Base-by-base conservation (phyloP, 2,329 filamentous ascomycete species). In the Penicillium vulpinum region DNA sequence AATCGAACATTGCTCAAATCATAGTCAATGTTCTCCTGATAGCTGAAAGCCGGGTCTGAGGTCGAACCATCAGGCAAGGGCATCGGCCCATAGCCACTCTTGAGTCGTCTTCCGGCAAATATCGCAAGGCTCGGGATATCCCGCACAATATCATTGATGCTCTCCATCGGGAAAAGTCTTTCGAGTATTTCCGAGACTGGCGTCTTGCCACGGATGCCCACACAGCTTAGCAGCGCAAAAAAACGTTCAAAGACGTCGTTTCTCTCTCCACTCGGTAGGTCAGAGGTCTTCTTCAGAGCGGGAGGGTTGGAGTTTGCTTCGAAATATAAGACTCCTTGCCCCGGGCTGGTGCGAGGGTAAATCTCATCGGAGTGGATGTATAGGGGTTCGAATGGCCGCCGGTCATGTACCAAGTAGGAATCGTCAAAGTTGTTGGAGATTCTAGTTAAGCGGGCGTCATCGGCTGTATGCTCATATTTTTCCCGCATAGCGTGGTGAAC, bases 361-460 rank as follows among this genome's bases (percentile, higher is more conserved):
- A 91, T 88, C 62, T 96, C 92, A 0, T 81, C 67, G 0, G 73
- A 50, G 5, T 77, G 58, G 3, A 84, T 81, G 24, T 77, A 72
- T 16, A 96, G 77, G 0, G 91, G 89, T 66, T 96, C 90, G 66
- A 85, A 86, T 2, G 78, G 75, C 16, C 92, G 85, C 1, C 83
- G 80, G 71, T 96, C 91, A 85, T 87, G 92, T 26, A 79, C 66
- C 4, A 93, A 72, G 1, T 81, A 65, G 0, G 85, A 82, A 1
- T 71, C 81, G 77, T 48, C 75, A 70, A 65, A 81, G 78, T 61
- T 65, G 13, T 62, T 63, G 2, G 59, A 62, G 8, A 52, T 45
- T 16, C 58, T 44, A 22, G 61, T 54, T 16, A 82, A 62, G 61
- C 83, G 81, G 43, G 80, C 70, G 66, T 86, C 85, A 64, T 89